phyloP scores from a whole-genome alignment of 441 rosid species.

The Dalechampia spathulata region DNA sequence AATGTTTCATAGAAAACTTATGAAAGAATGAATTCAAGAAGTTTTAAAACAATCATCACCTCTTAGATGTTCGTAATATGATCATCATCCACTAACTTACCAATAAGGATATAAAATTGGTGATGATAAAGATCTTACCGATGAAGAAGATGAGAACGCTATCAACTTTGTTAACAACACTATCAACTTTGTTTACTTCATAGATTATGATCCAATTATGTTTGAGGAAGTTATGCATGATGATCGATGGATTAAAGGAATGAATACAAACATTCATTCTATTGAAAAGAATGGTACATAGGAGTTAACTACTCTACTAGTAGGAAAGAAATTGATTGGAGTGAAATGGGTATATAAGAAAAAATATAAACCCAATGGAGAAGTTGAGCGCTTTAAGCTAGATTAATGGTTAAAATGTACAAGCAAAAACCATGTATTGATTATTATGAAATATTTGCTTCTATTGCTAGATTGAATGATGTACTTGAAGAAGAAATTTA shows the following conservation, averaged over 20 bases:
- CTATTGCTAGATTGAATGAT: background rate
- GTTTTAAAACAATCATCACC: too few species aligned
- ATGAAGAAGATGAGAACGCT: too few species aligned
- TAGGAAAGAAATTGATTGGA: background rate
- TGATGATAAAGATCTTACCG: too few species aligned
- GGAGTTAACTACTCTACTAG: background rate
- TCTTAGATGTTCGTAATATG: too few species aligned
- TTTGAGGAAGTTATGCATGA: background rate
- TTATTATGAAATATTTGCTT: background rate
- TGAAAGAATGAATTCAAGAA: too few species aligned
- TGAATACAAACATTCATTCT: background rate
- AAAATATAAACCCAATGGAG: background rate
- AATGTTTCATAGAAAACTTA: too few species aligned
- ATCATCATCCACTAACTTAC: too few species aligned
- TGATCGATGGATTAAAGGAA: background rate
- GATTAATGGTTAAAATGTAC: too few species aligned
- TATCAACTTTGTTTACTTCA: background rate
- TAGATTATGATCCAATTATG: background rate
- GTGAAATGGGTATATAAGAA: background rate
- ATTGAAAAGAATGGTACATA: background rate
- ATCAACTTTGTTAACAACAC: too few species aligned
- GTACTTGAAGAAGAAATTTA: background rate
- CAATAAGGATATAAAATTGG: too few species aligned
- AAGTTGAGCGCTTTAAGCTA: too few species aligned
- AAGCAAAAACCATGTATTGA: too few species aligned